A percentile compares a stretch with the other conserved stretches of the same genome.
These are phyloP conservation scores for Coelastrella sp. DNA, from an alignment of 139 green algal species.

Conservation along the genomic window DNA sequence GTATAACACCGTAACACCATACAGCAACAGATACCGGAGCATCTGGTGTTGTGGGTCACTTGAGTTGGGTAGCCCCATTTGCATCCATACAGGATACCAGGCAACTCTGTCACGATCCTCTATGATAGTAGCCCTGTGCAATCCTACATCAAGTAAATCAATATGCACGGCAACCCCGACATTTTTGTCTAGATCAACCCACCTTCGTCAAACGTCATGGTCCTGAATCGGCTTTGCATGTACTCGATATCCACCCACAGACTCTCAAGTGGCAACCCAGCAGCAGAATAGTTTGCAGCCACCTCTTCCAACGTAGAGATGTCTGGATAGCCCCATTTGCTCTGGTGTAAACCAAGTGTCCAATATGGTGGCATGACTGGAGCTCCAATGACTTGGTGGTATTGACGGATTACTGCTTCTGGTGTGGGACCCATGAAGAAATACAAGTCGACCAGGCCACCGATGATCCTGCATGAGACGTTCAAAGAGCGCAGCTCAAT, in stretches of 20 bases:
- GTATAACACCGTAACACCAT: too few species aligned
- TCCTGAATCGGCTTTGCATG: constrained; percentile 46
- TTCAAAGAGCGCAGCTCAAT: neutral
- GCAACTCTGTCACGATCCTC: too few species aligned
- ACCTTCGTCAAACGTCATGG: constrained; percentile 29
- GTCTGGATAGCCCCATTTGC: constrained; percentile 31
- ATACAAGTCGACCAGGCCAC: constrained; percentile 24
- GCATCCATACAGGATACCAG: too few species aligned
- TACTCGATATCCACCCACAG: constrained; percentile 86
- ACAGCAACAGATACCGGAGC: too few species aligned
- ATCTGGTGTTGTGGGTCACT: too few species aligned
- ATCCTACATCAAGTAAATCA: neutral
- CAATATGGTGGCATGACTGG: constrained; percentile 38
- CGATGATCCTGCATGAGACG: neutral
- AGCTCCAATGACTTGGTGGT: constrained; percentile 31
- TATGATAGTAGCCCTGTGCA: too few species aligned
- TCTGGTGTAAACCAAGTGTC: constrained; percentile 28
- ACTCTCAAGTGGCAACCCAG: constrained; percentile 69
- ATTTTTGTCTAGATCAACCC: neutral
- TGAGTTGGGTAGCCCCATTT: too few species aligned
- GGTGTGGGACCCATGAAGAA: constrained; percentile 32
- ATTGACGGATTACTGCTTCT: constrained; percentile 25
- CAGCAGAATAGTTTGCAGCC: constrained; percentile 59
- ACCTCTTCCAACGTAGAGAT: constrained; percentile 14
- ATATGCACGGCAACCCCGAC: neutral